phyloP scores from a whole-genome alignment of 108 stramenopile species.

The Epithemia pelagica region DNA sequence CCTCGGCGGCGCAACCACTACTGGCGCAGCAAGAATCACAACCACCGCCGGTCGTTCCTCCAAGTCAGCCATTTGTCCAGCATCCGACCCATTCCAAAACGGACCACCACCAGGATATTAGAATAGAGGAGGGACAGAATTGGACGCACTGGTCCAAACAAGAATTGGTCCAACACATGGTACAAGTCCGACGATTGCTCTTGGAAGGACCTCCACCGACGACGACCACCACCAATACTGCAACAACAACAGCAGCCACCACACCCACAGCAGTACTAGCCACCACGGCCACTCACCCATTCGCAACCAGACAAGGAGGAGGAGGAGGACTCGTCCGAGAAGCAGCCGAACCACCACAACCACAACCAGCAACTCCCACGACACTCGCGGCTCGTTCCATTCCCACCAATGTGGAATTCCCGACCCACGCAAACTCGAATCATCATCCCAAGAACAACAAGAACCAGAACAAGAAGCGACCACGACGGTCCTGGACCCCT shows the following conservation, averaged over 20 bases:
- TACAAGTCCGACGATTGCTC: not conserved
- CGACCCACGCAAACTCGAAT: not conserved
- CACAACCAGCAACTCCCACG: not conserved
- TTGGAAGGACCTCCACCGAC: not conserved
- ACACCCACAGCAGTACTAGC: not conserved
- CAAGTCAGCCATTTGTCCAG: too few relatives aligned
- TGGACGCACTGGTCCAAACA: not conserved
- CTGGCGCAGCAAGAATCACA: not conserved
- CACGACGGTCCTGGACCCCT: too few relatives aligned
- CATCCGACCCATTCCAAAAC: not conserved
- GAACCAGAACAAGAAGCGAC: not conserved
- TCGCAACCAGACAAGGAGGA: too few relatives aligned
- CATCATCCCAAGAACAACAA: not conserved
- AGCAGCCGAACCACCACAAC: not conserved
- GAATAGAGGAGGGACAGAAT: not conserved
- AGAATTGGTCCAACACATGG: not conserved
- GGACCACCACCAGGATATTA: not conserved
- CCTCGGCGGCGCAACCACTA: not conserved
- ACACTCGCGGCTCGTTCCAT: not conserved
- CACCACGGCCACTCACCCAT: not conserved
- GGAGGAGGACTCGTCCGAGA: not conserved
- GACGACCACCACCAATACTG: not conserved
- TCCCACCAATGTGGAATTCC: not conserved
- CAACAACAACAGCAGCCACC: not conserved
- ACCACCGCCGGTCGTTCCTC: too few relatives aligned